Conservation (phyloP, 768 basidiomycete species). For the Hortiboletus campestris region DNA sequence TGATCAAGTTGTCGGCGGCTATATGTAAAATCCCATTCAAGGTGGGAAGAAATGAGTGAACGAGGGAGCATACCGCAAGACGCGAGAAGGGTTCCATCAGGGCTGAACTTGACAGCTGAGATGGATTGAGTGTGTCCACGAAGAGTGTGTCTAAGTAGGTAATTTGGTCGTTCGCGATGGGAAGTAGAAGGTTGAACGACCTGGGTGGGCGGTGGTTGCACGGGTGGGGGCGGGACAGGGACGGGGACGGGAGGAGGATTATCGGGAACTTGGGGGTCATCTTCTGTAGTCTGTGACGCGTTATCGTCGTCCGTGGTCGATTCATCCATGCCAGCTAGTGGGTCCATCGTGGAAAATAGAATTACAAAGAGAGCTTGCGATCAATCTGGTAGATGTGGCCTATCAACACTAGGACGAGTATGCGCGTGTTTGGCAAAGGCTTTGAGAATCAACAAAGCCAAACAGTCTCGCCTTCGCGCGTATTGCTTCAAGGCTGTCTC, state of each 20-base stretch:
- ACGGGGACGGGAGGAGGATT: conserved; percentile 40
- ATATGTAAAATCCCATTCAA: not conserved
- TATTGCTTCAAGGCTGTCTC: not conserved
- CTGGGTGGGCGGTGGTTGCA: conserved; percentile 31
- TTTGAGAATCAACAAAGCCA: conserved; percentile 24
- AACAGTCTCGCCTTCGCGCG: conserved; percentile 3
- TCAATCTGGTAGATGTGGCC: not conserved
- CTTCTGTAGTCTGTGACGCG: conserved; percentile 82
- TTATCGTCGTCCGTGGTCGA: conserved; percentile 58
- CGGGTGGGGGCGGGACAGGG: conserved; percentile 36
- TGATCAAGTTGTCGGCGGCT: conserved; percentile 78
- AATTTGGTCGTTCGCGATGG: conserved; percentile 52
- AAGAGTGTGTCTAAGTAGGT: conserved; percentile 64
- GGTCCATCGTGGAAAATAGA: conserved; percentile 15
- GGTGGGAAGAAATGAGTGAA: not conserved
- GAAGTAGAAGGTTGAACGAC: conserved; percentile 39
- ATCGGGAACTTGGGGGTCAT: conserved; percentile 75
- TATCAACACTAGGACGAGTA: conserved; percentile 15
- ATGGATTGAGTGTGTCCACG: conserved; percentile 80
- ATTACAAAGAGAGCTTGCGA: not conserved
- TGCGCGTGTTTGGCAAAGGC: conserved; percentile 22
- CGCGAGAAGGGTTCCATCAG: conserved; percentile 79
- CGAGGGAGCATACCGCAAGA: conserved; percentile 68
- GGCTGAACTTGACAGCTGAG: conserved; percentile 89
- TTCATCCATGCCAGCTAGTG: conserved; percentile 35